Evolutionary conservation across 2,329 filamentous ascomycete genomes (phyloP), one percentile per base, ranked within the genome.

Genomic region (Xenosphaeropsis pyriputrescens): DNA sequence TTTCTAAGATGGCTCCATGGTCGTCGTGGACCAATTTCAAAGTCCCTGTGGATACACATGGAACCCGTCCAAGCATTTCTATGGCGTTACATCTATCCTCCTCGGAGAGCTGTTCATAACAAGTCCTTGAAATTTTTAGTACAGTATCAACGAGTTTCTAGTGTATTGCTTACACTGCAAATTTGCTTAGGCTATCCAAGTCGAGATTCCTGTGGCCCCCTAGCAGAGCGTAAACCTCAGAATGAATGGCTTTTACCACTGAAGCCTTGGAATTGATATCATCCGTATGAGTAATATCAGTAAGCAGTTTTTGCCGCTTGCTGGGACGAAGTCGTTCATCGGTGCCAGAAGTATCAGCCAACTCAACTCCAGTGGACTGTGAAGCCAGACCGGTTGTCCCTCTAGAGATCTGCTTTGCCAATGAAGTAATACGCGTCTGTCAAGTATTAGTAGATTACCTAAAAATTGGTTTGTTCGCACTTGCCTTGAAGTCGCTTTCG

Each of bases 41-140:
- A 6, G 60, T 65, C 22, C 61, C 59, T 39, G 70, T 65, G 12
- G 63, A 59, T 13, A 67, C 68, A 51, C 78, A 83, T 14, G 70
- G 61, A 35, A 75, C 53, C 35, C 64, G 65, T 3, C 75, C 71
- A 12, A 85, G 50, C 9, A 67, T 52, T 29, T 72, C 59, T 31
- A 82, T 57, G 7, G 66, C 56, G 26, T 62, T 61, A 45, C 67
- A 72, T 49, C 72, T 68, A 17, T 65, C 58, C 6, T 57, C 41
- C 41, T 75, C 68, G 13, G 61, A 47, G 4, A 74, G 54, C 12
- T 55, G 50, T 11, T 61, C 47, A 48, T 75, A 75, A 16, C 50
- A 50, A 41, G 50, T 40, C 40, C 63, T 61, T 50, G 42, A 34
- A 43, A 39, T 36, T 37, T 14, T 37, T 32, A 45, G 35, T 45